Evolutionary conservation across 2,329 filamentous ascomycete genomes (phyloP), one percentile per base, ranked within the genome.

Genomic region (Aspergillus novoparasiticus): DNA sequence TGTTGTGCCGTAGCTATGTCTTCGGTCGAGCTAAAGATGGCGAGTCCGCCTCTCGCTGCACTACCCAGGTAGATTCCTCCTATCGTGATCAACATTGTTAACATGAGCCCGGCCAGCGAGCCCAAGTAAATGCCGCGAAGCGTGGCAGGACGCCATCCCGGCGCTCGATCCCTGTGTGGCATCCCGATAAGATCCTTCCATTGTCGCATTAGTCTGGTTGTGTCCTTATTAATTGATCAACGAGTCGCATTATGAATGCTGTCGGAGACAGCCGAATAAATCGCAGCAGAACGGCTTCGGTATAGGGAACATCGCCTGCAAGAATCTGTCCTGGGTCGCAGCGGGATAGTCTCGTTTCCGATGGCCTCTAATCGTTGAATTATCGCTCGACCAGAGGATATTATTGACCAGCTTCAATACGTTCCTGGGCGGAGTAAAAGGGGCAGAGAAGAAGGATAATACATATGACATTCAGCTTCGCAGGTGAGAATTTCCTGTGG

Each of bases 61-160:
- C 60, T 57, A 50, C 48, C 50, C 48, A 58, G 46, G 21, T 55
- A 55, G 19, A 62, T 50, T 2, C 32, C 56, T 51, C 36, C 60
- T 16, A 57, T 58, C 14, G 58, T 36, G 14, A 62, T 32, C 21
- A 58, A 12, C 56, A 62, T 62, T 32, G 50, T 28, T 3, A 54
- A 21, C 60, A 62, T 54, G 10, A 59, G 56, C 28, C 56, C 36
- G 26, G 56, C 56, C 55, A 62, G 26, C 34, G 48, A 46, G 23
- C 45, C 28, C 56, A 62, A 39, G 48, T 62, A 62, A n/a, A 21
- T 48, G 28, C 60, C 21, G 34, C 60, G 60, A 46, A 62, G 41
- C 6, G 60, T 62, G 19, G 48, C 46, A 21, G 60, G 60, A 26
- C 57, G 60, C 60, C 60, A 62, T 48, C 60, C 60, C 45, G 60